phyloP scores from a whole-genome alignment of 192 early-diverging fungal species.

The Powellomyces hirtus region DNA sequence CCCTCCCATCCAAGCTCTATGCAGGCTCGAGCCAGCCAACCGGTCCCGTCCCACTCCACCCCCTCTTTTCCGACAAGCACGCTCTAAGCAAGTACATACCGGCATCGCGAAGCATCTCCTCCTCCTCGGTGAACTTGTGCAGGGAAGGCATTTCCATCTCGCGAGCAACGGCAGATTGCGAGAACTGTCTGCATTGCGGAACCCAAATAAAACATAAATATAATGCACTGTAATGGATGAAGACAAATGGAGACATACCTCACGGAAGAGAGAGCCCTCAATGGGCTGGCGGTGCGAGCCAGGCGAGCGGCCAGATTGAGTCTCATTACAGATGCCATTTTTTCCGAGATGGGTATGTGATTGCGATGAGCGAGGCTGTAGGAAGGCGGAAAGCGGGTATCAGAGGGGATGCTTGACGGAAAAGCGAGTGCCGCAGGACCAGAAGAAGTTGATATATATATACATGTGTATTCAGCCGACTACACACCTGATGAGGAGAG shows the following conservation, averaged over 20 bases:
- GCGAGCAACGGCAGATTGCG: constrained; percentile 4
- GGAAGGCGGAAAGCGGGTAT: no score
- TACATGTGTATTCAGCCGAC: no score
- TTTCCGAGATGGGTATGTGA: no score
- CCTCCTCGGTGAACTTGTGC: constrained; percentile 82
- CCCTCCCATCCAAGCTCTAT: not conserved
- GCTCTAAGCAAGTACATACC: constrained; percentile 47
- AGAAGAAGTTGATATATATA: no score
- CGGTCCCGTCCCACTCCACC: not conserved
- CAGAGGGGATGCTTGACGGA: no score
- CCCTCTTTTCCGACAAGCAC: not conserved
- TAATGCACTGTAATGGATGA: no score
- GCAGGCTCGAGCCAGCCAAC: not conserved
- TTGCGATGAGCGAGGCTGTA: no score
- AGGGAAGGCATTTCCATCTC: constrained; percentile 50
- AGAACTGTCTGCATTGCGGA: constrained; percentile 6
- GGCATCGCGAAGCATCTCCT: constrained; percentile 77
- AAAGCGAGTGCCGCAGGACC: no score
- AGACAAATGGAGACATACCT: not conserved
- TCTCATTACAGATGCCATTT: no score
- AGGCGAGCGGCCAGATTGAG: not conserved
- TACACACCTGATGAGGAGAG: no score
- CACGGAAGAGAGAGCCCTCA: not conserved
- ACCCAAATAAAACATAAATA: no score
- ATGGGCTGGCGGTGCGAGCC: not conserved